phyloP scores from a whole-genome alignment of 495 filamentous ascomycete genomes.

The Terfezia boudieri region DNA sequence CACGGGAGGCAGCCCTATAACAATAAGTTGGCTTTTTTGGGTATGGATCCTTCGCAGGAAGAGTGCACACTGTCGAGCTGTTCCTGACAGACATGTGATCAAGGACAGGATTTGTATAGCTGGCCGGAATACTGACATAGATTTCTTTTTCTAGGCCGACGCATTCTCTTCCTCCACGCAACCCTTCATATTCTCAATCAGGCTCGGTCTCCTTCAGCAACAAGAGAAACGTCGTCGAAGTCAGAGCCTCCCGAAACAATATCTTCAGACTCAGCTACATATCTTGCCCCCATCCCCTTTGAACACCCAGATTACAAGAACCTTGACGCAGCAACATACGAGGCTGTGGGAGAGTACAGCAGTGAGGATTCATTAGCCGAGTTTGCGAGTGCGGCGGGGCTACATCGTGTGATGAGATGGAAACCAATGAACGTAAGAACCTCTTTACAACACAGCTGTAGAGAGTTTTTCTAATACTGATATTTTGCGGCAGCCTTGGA shows the following conservation, averaged over 20 bases:
- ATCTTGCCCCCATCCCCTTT: constrained; percentile 40
- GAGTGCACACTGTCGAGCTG: neutral
- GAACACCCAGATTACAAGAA: constrained; percentile 48
- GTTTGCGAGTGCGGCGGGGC: constrained; percentile 44
- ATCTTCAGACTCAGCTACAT: constrained; percentile 21
- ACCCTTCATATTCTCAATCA: constrained; percentile 45
- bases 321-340: constrained; percentile 39
- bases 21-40: constrained; percentile 72
- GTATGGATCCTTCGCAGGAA: constrained; percentile 28
- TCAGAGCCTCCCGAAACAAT: constrained; percentile 6
- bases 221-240: constrained; percentile 4
- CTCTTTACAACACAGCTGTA: neutral
- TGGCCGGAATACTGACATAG: neutral
- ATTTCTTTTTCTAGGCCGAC: constrained; percentile 35
- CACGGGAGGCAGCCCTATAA: constrained; percentile 86
- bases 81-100: neutral
- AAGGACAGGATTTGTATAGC: neutral
- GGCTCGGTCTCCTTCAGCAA: constrained; percentile 7
- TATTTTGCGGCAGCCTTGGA: constrained; percentile 17
- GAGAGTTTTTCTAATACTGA: neutral
- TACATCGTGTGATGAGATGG: constrained; percentile 63
- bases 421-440: constrained; percentile 50
- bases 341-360: constrained; percentile 32
- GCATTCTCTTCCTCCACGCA: constrained; percentile 57
- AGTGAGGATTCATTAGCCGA: constrained; percentile 36